Evolutionary conservation across 1,139 yeast species (phyloP), one percentile per base, ranked within the genome.

Genomic region (Kodamaea ohmeri): DNA sequence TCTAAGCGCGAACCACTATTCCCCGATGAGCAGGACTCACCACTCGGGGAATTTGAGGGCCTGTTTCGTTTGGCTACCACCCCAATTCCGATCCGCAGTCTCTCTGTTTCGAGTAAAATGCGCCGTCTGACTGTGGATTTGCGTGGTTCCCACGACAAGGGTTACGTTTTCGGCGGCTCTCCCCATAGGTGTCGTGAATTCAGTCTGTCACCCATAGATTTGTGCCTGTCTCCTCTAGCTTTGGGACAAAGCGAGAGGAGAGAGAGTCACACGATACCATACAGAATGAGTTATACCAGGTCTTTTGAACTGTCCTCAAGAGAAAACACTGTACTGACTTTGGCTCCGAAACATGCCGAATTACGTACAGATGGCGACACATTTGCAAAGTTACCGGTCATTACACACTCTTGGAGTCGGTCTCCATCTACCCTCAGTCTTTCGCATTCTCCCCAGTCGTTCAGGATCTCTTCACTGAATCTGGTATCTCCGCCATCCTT

Each of bases 11-110:
- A 27, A n/a, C 44, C 44, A 17, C 30, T 41, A 21, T 41, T 41
- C 35, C 39, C 39, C 11, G 44, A 38, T 9, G 41, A 38, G 14
- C 35, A 25, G 13, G 17, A 21, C 26, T n/a, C 24, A 17, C 32
- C 25, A 9, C 25, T 25, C 4, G 36, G 32, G 15, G 34, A 31
- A 7, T 37, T 37, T 17, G 24, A 7, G 12, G 27, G 17, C n/a
- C 26, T 21, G 26, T 19, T 29, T 19, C 32, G 15, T 11, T 15
- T 21, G 15, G 21, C 18, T 4, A 22, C 30, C 19, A 22, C 35
- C 6, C 34, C 41, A 3, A 35, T 39, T 16, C 42, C 39, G n/a
- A 39, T 39, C 24, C 31, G 37, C 18, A 27, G 36, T 22, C 30
- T 29, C 4, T 34, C 37, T 3, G 29, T 32, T n/a, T 24, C 26